A percentile compares a stretch with the other conserved stretches of the same genome.
Evolutionary conservation across 2,329 filamentous ascomycete genomes (phyloP).

Genomic region (Penicillium griseofulvum): DNA sequence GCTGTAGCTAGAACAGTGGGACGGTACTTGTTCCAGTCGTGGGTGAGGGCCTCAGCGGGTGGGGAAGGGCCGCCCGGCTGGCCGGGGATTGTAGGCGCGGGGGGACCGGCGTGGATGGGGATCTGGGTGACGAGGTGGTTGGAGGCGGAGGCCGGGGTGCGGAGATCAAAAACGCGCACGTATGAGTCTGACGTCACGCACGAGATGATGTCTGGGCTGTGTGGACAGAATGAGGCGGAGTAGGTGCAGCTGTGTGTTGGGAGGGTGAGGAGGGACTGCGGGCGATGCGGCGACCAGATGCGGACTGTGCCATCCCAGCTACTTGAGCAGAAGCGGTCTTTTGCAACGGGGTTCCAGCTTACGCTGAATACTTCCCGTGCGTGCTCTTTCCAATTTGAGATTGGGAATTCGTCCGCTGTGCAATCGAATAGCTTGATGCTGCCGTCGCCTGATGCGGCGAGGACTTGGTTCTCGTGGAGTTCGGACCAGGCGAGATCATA

Average conservation of each 20-base stretch:
- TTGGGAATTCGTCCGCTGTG: constrained; percentile 74
- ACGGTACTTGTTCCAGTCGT: constrained; percentile 99
- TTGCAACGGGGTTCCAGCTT: constrained; percentile 86
- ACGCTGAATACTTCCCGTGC: constrained; percentile 90
- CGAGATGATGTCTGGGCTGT: constrained; percentile 79
- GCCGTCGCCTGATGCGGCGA: constrained; percentile 87
- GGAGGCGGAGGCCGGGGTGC: constrained; percentile 77
- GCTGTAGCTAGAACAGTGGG: constrained; percentile 80
- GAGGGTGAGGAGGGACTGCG: constrained; percentile 74
- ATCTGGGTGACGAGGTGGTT: constrained; percentile 84
- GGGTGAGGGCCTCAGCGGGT: constrained; percentile 84
- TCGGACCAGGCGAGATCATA: constrained; percentile 97
- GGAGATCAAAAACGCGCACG: constrained; percentile 85
- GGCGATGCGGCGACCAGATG: constrained; percentile 82
- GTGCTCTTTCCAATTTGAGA: constrained; percentile 91
- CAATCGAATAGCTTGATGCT: constrained; percentile 93
- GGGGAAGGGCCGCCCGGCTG: constrained; percentile 44
- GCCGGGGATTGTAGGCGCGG: constrained; percentile 43
- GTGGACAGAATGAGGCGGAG: constrained; percentile 84
- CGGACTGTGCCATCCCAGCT: constrained; percentile 98
- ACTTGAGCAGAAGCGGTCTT: constrained; percentile 84
- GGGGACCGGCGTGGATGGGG: constrained; percentile 71
- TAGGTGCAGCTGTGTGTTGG: constrained; percentile 94
- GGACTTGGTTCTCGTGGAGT: constrained; percentile 89
- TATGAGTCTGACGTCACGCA: constrained; percentile 87